Conservation (phyloP, 805 yeast species). For the Saturnispora bothae region DNA sequence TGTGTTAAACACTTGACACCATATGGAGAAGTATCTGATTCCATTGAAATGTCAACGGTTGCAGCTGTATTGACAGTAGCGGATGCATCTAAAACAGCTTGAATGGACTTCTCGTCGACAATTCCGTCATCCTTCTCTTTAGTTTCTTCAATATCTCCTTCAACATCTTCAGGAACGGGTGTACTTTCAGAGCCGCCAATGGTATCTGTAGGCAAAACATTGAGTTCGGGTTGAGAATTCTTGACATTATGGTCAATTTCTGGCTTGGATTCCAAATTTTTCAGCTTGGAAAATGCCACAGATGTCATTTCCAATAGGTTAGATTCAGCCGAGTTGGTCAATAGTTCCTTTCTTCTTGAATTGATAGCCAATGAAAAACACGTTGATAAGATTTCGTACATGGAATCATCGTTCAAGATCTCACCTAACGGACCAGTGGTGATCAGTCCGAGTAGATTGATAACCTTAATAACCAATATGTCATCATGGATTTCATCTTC, state of each 20-base stretch:
- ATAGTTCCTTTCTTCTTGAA: conserved; percentile 79
- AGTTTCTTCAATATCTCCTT: neutral
- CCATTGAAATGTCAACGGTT: conserved; percentile 10
- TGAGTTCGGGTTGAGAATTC: conserved; percentile 19
- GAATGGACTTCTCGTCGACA: neutral
- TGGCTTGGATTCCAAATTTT: conserved; percentile 33
- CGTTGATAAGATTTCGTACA: conserved; percentile 84
- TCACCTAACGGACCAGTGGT: conserved; percentile 55
- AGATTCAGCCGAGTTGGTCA: conserved; percentile 82
- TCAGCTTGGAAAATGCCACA: conserved; percentile 52
- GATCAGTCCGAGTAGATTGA: conserved; percentile 59
- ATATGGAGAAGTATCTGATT: conserved; percentile 37
- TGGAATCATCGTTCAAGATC: conserved; percentile 66
- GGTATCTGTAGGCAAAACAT: conserved; percentile 43
- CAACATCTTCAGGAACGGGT: conserved; percentile 2
- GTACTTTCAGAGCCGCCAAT: conserved; percentile 37
- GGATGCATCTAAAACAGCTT: too few species aligned
- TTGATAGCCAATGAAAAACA: conserved; percentile 88
- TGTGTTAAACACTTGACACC: conserved; percentile 72
- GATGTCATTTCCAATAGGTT: conserved; percentile 62
- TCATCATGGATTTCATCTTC: conserved; percentile 90
- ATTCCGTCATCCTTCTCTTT: conserved; percentile 4
- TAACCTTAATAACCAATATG: conserved; percentile 74
- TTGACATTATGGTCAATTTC: conserved; percentile 24
- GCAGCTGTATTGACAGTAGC: neutral